Evolutionary conservation across 305 asterid species (phyloP).

Genomic region (Rubia peregrina): DNA sequence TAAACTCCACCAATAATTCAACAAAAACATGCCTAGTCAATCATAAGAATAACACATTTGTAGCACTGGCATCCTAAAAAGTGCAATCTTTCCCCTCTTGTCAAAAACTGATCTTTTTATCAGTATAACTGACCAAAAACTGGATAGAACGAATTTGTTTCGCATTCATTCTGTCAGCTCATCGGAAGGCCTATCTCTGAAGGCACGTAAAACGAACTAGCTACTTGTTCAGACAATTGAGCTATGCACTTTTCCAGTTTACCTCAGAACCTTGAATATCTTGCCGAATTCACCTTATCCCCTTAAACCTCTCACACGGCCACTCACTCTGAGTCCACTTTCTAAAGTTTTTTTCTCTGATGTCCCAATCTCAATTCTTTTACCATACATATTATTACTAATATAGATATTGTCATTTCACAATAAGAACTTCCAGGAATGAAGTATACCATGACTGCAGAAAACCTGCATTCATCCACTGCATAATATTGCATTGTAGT

Average conservation of each 20-base stretch:
- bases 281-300: not conserved
- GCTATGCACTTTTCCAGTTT: not conserved
- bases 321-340: not conserved
- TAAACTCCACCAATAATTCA: slow-evolving; percentile 7
- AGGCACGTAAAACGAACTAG: not conserved
- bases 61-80: not conserved
- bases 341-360: not conserved
- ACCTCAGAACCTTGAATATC: not conserved
- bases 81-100: not conserved
- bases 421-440: not conserved
- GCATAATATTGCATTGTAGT: not conserved
- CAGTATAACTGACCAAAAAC: not conserved
- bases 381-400: not conserved
- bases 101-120: not conserved
- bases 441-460: not conserved
- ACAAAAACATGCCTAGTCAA: not conserved
- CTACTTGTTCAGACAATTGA: not conserved
- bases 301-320: not conserved
- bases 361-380: not conserved
- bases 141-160: not conserved
- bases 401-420: not conserved
- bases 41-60: not conserved
- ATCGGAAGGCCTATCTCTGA: not conserved
- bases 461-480: not conserved
- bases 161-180: not conserved